Conservation (phyloP, 352 stramenopile species). For the Pythium chondricola region DNA sequence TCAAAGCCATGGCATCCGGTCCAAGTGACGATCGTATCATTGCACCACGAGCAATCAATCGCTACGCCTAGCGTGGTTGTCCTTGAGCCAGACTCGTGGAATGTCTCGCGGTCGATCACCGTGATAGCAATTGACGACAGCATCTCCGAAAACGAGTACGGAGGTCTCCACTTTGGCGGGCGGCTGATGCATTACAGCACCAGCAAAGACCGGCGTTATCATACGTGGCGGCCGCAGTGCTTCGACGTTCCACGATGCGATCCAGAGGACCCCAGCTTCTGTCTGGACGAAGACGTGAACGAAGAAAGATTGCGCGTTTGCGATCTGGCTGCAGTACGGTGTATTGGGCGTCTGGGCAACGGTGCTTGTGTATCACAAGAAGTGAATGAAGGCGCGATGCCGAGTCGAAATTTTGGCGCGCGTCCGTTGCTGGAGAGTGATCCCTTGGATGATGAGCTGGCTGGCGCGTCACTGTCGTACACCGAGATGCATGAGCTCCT, state of each 20-base stretch:
- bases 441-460: not conserved
- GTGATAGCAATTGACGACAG: slow-evolving; percentile 52
- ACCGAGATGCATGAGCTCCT: slow-evolving; percentile 17
- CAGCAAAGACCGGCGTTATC: slow-evolving; percentile 59
- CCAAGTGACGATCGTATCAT: slow-evolving; percentile 27
- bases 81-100: slow-evolving; percentile 45
- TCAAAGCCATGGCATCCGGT: slow-evolving; percentile 60
- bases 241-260: slow-evolving; percentile 56
- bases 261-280: slow-evolving; percentile 17
- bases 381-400: not conserved
- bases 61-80: slow-evolving; percentile 21
- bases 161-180: slow-evolving; percentile 51
- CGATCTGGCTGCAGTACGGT: slow-evolving; percentile 32
- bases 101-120: slow-evolving; percentile 33
- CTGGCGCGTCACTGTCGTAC: slow-evolving; percentile 20
- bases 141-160: slow-evolving; percentile 52
- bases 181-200: slow-evolving; percentile 43
- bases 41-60: slow-evolving; percentile 40
- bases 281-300: slow-evolving; percentile 16
- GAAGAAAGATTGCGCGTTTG: slow-evolving; percentile 33
- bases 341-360: slow-evolving; percentile 37
- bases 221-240: slow-evolving; percentile 50
- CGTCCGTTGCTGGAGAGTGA: not conserved
- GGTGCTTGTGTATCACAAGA: slow-evolving; percentile 38
- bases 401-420: too few relatives aligned